Evolutionary conservation across 2,329 filamentous ascomycete genomes (phyloP).

Genomic region (Colletotrichum spaethianum): DNA sequence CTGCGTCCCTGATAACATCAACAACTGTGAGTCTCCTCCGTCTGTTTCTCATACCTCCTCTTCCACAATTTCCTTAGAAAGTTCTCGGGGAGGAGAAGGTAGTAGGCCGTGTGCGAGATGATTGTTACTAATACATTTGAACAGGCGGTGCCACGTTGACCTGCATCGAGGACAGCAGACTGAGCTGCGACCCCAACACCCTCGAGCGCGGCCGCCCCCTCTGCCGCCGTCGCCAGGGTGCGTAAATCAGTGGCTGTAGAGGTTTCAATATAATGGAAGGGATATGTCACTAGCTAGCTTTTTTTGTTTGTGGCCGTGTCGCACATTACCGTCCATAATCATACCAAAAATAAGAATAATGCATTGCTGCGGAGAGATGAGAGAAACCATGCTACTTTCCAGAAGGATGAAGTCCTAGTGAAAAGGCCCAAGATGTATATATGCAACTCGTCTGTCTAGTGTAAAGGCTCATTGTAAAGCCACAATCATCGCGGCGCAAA

Average conservation of each 20-base stretch:
- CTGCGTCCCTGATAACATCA: constrained; percentile 53
- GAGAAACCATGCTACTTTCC: background rate
- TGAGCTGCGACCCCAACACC: constrained; percentile 47
- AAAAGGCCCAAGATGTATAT: background rate
- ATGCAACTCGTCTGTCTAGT: background rate
- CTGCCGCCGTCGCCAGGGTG: constrained; percentile 45
- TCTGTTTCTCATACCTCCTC: background rate
- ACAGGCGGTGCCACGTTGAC: constrained; percentile 46
- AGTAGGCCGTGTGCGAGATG: too few species aligned
- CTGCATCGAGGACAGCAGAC: constrained; percentile 48
- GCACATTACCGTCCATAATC: background rate
- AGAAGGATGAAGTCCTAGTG: background rate
- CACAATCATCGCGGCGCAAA: constrained; percentile 42
- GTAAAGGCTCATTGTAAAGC: constrained; percentile 1
- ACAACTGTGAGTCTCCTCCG: constrained; percentile 49
- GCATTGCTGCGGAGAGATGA: background rate
- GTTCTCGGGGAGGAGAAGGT: background rate
- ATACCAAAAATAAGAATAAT: background rate
- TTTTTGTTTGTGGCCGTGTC: background rate
- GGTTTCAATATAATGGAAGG: background rate
- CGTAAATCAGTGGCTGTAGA: background rate
- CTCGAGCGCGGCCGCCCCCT: constrained; percentile 48
- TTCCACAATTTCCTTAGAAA: too few species aligned
- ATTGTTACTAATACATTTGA: background rate
- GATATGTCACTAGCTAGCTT: background rate